A percentile compares a stretch with the other conserved stretches of the same genome.
Evolutionary conservation across 1,139 yeast genomes (phyloP).

Genomic region (Blastobotrys serpentis): DNA sequence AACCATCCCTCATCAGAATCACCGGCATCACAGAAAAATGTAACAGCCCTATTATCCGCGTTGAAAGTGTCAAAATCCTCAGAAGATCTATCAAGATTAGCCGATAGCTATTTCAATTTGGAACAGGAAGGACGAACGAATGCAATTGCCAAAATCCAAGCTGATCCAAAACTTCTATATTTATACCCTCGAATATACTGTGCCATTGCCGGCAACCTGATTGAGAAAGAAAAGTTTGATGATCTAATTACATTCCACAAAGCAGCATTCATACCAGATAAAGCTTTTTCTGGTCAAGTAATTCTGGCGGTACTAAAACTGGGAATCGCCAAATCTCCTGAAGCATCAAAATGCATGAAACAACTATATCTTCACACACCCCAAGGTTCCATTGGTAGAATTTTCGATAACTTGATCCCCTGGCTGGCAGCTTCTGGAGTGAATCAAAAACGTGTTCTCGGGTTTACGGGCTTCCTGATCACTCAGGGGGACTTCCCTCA

Average conservation of each 20-base stretch:
- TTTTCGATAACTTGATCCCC: not conserved
- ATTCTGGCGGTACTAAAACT: conserved; percentile 1
- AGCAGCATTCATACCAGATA: not conserved
- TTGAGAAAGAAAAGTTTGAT: not conserved
- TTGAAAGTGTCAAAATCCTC: not conserved
- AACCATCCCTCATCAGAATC: not conserved
- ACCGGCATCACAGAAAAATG: not conserved
- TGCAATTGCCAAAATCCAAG: not conserved
- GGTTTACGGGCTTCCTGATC: not conserved
- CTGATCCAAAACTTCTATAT: not conserved
- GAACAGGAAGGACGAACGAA: not conserved
- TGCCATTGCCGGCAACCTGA: not conserved
- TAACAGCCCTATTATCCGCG: not conserved
- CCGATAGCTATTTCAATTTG: not conserved
- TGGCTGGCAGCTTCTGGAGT: not conserved
- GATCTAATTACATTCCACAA: not conserved
- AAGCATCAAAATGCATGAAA: not conserved
- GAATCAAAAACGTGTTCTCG: not conserved
- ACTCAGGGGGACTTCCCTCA: not conserved
- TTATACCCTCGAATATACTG: conserved; percentile 6
- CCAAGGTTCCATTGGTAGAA: not conserved
- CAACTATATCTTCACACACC: conserved; percentile 1
- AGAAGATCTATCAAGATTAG: not conserved
- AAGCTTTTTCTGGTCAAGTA: not conserved
- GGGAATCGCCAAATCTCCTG: not conserved